These are phyloP conservation scores for Ceratocystis destructans DNA, from an alignment of 2,329 filamentous ascomycete genomes.

Conservation along the genomic window DNA sequence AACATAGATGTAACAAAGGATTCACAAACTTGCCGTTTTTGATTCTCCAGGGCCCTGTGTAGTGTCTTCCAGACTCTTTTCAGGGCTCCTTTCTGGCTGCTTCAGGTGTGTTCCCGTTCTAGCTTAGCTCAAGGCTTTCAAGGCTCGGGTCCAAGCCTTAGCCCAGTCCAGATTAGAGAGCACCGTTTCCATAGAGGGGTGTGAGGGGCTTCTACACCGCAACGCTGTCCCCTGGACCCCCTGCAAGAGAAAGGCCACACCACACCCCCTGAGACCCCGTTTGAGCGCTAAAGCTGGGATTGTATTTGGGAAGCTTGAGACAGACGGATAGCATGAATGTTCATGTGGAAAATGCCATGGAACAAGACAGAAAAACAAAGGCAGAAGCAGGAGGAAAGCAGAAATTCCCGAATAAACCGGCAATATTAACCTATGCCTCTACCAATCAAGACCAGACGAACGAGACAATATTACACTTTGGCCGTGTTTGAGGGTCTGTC, in stretches of 20 bases:
- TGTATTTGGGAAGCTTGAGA: background rate
- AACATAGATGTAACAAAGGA: background rate
- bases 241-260: background rate
- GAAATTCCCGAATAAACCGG: background rate
- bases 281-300: background rate
- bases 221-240: background rate
- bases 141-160: background rate
- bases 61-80: background rate
- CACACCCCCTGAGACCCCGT: background rate
- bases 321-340: background rate
- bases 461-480: no score
- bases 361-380: background rate
- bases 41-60: background rate
- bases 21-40: no score
- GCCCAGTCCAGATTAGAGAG: background rate
- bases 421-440: no score
- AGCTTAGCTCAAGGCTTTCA: background rate
- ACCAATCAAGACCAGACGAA: background rate
- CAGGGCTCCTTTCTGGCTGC: background rate
- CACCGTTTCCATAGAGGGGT: background rate
- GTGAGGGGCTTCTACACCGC: background rate
- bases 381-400: background rate
- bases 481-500: background rate
- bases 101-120: background rate
- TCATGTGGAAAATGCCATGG: background rate